Conservation (phyloP, 2,329 filamentous ascomycete species). For the Verticillium dahliae region DNA sequence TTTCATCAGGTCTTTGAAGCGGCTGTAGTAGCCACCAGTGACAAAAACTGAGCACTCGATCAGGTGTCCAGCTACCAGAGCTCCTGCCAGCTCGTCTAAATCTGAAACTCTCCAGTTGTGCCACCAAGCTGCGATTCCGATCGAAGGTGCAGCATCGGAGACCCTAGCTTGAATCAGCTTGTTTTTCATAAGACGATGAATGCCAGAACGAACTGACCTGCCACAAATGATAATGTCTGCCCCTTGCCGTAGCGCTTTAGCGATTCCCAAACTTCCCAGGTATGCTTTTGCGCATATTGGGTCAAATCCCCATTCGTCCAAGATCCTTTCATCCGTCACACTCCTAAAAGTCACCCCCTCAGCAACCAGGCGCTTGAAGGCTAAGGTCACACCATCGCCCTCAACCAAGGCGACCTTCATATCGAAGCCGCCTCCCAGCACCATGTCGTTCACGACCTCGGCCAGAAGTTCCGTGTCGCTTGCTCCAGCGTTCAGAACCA, state of each 20-base stretch:
- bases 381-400: slow-evolving; percentile 27
- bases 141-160: slow-evolving; percentile 43
- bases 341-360: slow-evolving; percentile 15
- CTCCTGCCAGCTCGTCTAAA: slow-evolving; percentile 42
- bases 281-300: slow-evolving; percentile 4
- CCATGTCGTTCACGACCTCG: slow-evolving; percentile 20
- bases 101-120: slow-evolving; percentile 42
- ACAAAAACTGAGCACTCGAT: slow-evolving; percentile 49
- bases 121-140: slow-evolving; percentile 51
- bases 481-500: slow-evolving; percentile 32
- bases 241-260: slow-evolving; percentile 14
- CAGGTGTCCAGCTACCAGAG: slow-evolving; percentile 43
- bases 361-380: slow-evolving; percentile 12
- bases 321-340: slow-evolving; percentile 14
- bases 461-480: slow-evolving; percentile 26
- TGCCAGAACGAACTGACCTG: slow-evolving; percentile 3
- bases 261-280: slow-evolving; percentile 11
- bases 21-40: slow-evolving; percentile 47
- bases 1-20: slow-evolving; percentile 30
- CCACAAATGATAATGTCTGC: slow-evolving; percentile 43
- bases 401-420: slow-evolving; percentile 28
- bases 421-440: slow-evolving; percentile 19
- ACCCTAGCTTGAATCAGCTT: slow-evolving; percentile 18
- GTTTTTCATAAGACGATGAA: not conserved
- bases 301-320: slow-evolving; percentile 16